Evolutionary conservation across 805 yeast genomes (phyloP).

Genomic region (Wickerhamiella azymoides): DNA sequence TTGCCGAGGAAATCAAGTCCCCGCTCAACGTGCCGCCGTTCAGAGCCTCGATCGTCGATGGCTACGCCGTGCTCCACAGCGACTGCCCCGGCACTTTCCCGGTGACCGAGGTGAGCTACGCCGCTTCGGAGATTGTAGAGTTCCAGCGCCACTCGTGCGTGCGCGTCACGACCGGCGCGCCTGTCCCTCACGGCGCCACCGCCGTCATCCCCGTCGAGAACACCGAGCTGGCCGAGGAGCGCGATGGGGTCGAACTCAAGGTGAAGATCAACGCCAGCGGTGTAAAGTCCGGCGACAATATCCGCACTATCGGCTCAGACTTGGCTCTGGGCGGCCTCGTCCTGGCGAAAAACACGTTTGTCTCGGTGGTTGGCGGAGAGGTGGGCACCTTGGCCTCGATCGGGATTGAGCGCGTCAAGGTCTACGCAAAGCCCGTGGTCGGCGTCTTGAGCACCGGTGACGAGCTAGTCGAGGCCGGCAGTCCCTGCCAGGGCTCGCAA

Average conservation of each 20-base stretch:
- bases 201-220: slow-evolving; percentile 45
- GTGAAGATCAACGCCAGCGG: slow-evolving; percentile 30
- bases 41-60: slow-evolving; percentile 44
- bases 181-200: slow-evolving; percentile 39
- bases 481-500: slow-evolving; percentile 28
- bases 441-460: slow-evolving; percentile 42
- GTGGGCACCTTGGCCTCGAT: slow-evolving; percentile 36
- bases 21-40: slow-evolving; percentile 33
- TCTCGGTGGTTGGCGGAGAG: slow-evolving; percentile 36
- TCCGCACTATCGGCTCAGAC: slow-evolving; percentile 38
- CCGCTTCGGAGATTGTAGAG: slow-evolving; percentile 22
- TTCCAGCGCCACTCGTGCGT: slow-evolving; percentile 29
- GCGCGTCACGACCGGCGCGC: slow-evolving; percentile 44
- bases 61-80: slow-evolving; percentile 35
- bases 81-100: slow-evolving; percentile 36
- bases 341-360: slow-evolving; percentile 26
- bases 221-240: slow-evolving; percentile 28
- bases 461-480: slow-evolving; percentile 31
- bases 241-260: slow-evolving; percentile 33
- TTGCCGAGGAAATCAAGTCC: slow-evolving; percentile 32
- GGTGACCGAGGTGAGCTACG: slow-evolving; percentile 13
- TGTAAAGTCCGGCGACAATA: slow-evolving; percentile 32
- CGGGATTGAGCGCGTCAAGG: slow-evolving; percentile 30
- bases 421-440: slow-evolving; percentile 31
- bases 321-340: slow-evolving; percentile 29